Percentiles rank a stretch among this genome's conserved stretches.
Conservation (phyloP, 352 stramenopile genomes). For the Pythium graminicola region DNA sequence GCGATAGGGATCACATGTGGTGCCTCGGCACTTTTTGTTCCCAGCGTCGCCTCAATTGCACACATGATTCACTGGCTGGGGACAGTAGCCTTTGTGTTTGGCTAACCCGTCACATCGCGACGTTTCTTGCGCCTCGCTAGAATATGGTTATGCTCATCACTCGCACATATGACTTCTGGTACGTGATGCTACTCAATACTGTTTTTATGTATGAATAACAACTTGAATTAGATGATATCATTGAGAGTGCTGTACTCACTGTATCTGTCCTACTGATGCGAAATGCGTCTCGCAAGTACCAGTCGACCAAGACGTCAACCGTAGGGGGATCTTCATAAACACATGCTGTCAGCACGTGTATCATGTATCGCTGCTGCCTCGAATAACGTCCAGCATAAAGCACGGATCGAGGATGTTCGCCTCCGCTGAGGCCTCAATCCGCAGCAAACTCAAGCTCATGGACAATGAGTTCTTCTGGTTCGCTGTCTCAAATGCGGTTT, state of each 20-base stretch:
- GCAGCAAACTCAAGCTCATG: too few relatives aligned
- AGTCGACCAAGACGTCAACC: neutral
- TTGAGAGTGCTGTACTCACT: too few relatives aligned
- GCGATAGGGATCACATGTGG: neutral
- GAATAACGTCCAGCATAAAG: neutral
- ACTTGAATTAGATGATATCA: too few relatives aligned
- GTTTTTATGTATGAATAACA: too few relatives aligned
- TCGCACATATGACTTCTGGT: neutral
- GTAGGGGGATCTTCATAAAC: too few relatives aligned
- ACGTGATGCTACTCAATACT: neutral
- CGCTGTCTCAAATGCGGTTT: neutral
- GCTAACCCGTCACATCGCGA: neutral
- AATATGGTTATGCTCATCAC: neutral
- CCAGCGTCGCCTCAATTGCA: neutral
- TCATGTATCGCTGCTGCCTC: conserved; percentile 1
- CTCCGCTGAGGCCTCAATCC: too few relatives aligned
- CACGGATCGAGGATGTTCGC: too few relatives aligned
- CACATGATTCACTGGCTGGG: neutral
- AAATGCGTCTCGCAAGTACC: neutral
- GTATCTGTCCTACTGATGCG: too few relatives aligned
- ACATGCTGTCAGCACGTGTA: neutral
- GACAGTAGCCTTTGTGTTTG: neutral
- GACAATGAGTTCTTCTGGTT: too few relatives aligned
- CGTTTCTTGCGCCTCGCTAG: neutral
- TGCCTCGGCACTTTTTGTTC: neutral